A percentile compares a stretch with the other conserved stretches of the same genome.
phyloP scores from a whole-genome alignment of 306 rosid species.

The Dalbergia oliveri region DNA sequence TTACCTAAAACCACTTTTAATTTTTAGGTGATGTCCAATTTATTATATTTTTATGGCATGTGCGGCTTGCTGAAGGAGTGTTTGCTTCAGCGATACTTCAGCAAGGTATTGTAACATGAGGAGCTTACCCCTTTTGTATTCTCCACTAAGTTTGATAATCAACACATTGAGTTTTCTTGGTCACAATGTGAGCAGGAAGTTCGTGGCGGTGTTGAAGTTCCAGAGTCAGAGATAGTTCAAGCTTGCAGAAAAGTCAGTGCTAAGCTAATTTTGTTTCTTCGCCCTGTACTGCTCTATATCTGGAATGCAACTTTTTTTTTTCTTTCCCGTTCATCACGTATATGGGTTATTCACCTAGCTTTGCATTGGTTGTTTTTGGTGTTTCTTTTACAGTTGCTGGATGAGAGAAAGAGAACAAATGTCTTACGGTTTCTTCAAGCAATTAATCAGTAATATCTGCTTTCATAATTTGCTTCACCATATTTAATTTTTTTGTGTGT shows the following conservation, averaged over 20 bases:
- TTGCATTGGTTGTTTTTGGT: conserved; percentile 37
- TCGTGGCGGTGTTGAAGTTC: conserved; percentile 78
- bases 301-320: conserved; percentile 36
- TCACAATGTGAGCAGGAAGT: conserved; percentile 69
- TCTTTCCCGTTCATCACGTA: not conserved
- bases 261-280: conserved; percentile 41
- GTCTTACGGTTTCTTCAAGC: conserved; percentile 84
- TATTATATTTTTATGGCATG: conserved; percentile 92
- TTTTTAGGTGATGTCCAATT: conserved; percentile 83
- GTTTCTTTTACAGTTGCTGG: conserved; percentile 74
- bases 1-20: conserved; percentile 29
- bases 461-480: conserved; percentile 16
- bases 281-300: conserved; percentile 29
- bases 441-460: conserved; percentile 66
- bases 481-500: not conserved
- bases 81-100: conserved; percentile 95
- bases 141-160: not conserved
- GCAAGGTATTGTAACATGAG: conserved; percentile 70
- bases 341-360: conserved; percentile 20
- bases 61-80: conserved; percentile 91
- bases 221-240: conserved; percentile 95
- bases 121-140: not conserved
- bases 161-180: conserved; percentile 12
- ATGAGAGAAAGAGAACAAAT: conserved; percentile 85
- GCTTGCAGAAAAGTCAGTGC: conserved; percentile 91